Evolutionary conservation across 2,329 filamentous ascomycete species (phyloP), one percentile per base, ranked within the genome.

Genomic region (Didymella pomorum): DNA sequence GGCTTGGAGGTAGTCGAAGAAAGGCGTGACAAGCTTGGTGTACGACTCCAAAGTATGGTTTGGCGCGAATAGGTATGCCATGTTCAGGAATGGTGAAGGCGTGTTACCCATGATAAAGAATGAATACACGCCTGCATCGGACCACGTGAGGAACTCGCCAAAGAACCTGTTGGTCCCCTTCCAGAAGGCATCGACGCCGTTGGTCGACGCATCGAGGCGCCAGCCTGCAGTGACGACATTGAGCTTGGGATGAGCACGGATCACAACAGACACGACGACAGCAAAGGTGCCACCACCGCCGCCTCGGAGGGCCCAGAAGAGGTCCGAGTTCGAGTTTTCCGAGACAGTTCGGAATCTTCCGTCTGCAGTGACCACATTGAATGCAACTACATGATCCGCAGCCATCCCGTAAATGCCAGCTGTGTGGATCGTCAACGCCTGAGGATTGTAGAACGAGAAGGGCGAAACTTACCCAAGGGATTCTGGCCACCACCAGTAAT

Each of bases 81-180:
- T 51, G 26, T 33, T 52, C 49, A 52, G 6, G 6, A 51, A 33
- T 3, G 37, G 49, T 3, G 18, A 5, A 12, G 39, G 37, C 2
- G 26, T 42, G 14, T 51, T 42, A 16, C 35, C 35, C 23, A 51
- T 51, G 25, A 51, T 29, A 18, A 51, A 51, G 48, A 51, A 51
- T 1, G 37, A 51, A 14, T 51, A 51, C 1, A 41, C 29, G 2
- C 25, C 25, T 4, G 37, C 37, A 31, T 51, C 48, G 1, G 48
- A 25, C 23, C 35, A 42, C 2, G n/a, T 16, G 14, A 41, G 25
- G 11, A 51, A 42, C 2, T 16, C 48, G 14, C 31, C 25, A 37
- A 21, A 51, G 25, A 51, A 51, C 8, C 42, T 42, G n/a, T 31
- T 29, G 10, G 48, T 31, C 6, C 35, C 48, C 3, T 18, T 5